A percentile compares a stretch with the other conserved stretches of the same genome.
These are phyloP conservation scores for Penicillium psychrofluorescens DNA, from an alignment of 495 filamentous ascomycete species.

Conservation along the genomic window DNA sequence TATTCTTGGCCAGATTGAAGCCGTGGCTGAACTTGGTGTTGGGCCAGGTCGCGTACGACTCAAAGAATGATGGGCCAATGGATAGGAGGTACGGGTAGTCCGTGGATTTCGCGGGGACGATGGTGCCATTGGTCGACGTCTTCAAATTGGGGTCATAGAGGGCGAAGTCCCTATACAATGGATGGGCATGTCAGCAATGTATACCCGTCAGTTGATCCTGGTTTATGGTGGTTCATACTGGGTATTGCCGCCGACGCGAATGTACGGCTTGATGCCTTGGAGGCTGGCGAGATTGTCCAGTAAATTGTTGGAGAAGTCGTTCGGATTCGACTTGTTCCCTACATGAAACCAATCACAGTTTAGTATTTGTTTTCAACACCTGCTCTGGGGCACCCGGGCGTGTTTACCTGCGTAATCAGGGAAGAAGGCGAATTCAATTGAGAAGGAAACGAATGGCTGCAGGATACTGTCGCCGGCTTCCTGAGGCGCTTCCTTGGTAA, in stretches of 20 bases:
- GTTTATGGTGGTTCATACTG: conserved; percentile 7
- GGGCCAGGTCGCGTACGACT: conserved; percentile 11
- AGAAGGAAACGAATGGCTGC: conserved; percentile 18
- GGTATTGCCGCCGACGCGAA: conserved; percentile 16
- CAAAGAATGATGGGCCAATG: conserved; percentile 12
- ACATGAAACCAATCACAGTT: background rate
- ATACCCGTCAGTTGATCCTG: background rate
- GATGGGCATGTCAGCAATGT: background rate
- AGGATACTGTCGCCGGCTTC: conserved; percentile 11
- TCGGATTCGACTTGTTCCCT: conserved; percentile 18
- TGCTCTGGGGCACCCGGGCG: too few relatives aligned
- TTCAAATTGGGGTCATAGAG: conserved; percentile 8
- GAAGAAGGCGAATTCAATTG: conserved; percentile 20
- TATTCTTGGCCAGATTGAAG: conserved; percentile 12
- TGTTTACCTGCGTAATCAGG: conserved; percentile 13
- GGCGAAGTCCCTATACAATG: conserved; percentile 9
- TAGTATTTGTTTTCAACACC: background rate
- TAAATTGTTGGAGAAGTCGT: conserved; percentile 13
- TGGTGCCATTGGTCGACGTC: conserved; percentile 21
- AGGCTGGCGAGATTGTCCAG: conserved; percentile 9
- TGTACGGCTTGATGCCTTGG: conserved; percentile 7
- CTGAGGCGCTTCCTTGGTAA: conserved; percentile 7
- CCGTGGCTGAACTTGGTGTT: conserved; percentile 10
- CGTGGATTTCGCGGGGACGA: conserved; percentile 3
- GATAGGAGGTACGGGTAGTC: conserved; percentile 12